Base-by-base conservation (phyloP, 148 eudicot genomes). In the Vaccinium corymbosum region DNA sequence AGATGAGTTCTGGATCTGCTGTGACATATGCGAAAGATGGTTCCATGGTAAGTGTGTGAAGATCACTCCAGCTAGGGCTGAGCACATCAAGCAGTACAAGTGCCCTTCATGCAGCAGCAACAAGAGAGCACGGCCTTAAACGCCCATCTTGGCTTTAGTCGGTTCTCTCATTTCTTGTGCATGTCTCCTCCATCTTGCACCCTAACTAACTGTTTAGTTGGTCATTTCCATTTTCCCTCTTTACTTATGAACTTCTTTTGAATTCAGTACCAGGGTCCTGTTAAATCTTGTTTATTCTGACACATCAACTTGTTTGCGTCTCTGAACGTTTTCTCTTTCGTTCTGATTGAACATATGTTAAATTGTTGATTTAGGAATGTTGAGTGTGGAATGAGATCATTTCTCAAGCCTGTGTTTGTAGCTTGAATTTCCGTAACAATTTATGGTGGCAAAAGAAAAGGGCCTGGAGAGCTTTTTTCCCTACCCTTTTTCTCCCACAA, bases 11-110 rank as follows among this genome's bases (percentile, higher is more conserved):
- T 92, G 94, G 94, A 92, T 92, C 57, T 90, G 92, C 85, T 92
- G 94, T 42, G 94, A 92, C 76, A 32, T 88, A 57, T 92, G 94
- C 74, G 92, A 90, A 92, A 92, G 84, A 89, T 92, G 94, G 94
- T 92, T 92, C 80, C 94, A 92, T 81, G 94, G 92, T 22, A 92
- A 91, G 88, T 92, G 94, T 56, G 94, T 92, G 64, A 92, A 90
- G 90, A 89, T 92, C 84, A 92, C 94, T 80, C 92, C 94, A 15
- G 94, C 92, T 49, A 87, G 84, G 86, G 94, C 94, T 25, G 92
- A 92, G 84, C 94, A 90, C 82, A 92, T 92, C 75, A 92, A 92
- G 87, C 94, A 92, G 75, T 92, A 92, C 90, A 90, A 90, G 87
- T 92, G 92, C 84, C 92, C 92, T 22, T 85, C 91, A 1, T 75